phyloP scores from a whole-genome alignment of 2,329 filamentous ascomycete species.

The Thelonectria rubi region DNA sequence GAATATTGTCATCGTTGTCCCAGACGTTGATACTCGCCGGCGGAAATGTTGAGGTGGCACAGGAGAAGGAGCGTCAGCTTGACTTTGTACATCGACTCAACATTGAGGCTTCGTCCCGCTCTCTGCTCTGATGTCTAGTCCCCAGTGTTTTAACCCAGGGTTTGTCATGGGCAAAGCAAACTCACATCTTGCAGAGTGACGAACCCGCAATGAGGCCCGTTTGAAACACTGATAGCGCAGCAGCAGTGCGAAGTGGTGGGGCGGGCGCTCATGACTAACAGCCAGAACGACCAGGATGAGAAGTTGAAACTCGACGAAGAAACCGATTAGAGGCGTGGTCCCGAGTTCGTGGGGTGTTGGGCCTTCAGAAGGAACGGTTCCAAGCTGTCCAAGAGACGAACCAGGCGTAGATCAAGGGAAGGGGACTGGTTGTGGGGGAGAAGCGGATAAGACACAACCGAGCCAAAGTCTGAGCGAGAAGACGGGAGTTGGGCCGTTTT shows the following conservation, averaged over 20 bases:
- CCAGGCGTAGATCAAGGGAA: slow-evolving; percentile 2
- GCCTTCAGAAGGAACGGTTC: slow-evolving; percentile 1
- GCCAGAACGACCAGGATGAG: slow-evolving; percentile 18
- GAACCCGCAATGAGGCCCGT: not conserved
- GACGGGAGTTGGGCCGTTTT: not conserved
- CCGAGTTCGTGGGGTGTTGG: slow-evolving; percentile 9
- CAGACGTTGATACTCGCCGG: not conserved
- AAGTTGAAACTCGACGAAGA: slow-evolving; percentile 14
- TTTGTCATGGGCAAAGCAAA: not conserved
- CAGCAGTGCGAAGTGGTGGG: slow-evolving; percentile 1
- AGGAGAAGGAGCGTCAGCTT: not conserved
- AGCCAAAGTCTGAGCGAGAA: slow-evolving; percentile 1
- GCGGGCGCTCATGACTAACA: slow-evolving; percentile 9
- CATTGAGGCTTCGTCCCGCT: not conserved
- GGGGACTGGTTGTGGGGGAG: not conserved
- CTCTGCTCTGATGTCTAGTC: not conserved
- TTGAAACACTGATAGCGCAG: slow-evolving; percentile 7
- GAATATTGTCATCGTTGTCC: not conserved
- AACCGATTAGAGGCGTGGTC: not conserved
- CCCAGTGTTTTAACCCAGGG: not conserved
- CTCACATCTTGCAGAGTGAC: not conserved
- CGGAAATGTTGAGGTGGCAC: not conserved
- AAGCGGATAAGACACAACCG: slow-evolving; percentile 4
- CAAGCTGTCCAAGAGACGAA: not conserved
- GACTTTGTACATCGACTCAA: not conserved